Conservation (phyloP, 192 early-diverging fungal species). For the Entophlyctis helioformis region DNA sequence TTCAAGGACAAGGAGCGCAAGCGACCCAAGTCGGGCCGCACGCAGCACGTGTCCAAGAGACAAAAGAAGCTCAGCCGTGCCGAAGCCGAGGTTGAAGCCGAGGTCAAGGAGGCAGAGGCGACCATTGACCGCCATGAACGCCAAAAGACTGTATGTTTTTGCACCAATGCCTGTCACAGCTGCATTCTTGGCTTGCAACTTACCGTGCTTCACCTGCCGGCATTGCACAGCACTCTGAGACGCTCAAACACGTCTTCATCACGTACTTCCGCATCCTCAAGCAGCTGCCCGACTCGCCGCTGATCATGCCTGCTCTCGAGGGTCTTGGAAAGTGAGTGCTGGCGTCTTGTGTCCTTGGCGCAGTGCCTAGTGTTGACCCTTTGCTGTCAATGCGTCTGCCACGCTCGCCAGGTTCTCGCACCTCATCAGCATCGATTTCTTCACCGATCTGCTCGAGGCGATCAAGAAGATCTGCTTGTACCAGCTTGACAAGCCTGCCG, state of each 20-base stretch:
- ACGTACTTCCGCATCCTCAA: constrained; percentile 94
- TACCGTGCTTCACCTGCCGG: constrained; percentile 4
- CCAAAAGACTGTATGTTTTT: constrained; percentile 43
- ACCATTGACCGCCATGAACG: constrained; percentile 73
- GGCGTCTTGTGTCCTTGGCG: not conserved
- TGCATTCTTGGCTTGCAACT: not conserved
- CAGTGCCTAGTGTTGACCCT: constrained; percentile 6
- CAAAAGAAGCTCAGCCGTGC: constrained; percentile 61
- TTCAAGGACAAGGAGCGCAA: constrained; percentile 9
- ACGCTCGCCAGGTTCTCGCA: constrained; percentile 88
- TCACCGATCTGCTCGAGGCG: constrained; percentile 73
- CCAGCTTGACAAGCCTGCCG: constrained; percentile 44
- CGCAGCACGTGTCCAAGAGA: constrained; percentile 35
- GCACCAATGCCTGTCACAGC: too few relatives aligned
- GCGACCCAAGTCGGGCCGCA: constrained; percentile 32
- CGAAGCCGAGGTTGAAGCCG: constrained; percentile 57
- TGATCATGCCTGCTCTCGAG: constrained; percentile 66
- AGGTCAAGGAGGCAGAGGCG: constrained; percentile 86
- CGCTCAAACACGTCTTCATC: constrained; percentile 85
- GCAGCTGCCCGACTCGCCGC: constrained; percentile 57
- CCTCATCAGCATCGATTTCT: constrained; percentile 93
- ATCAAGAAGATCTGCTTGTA: constrained; percentile 70
- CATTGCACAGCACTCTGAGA: constrained; percentile 74
- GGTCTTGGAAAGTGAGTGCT: constrained; percentile 53
- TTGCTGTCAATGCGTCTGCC: too few relatives aligned